A percentile compares a stretch with the other conserved stretches of the same genome.
Evolutionary conservation across 2,329 filamentous ascomycete species (phyloP).

Genomic region (Verticillium albo-atrum): DNA sequence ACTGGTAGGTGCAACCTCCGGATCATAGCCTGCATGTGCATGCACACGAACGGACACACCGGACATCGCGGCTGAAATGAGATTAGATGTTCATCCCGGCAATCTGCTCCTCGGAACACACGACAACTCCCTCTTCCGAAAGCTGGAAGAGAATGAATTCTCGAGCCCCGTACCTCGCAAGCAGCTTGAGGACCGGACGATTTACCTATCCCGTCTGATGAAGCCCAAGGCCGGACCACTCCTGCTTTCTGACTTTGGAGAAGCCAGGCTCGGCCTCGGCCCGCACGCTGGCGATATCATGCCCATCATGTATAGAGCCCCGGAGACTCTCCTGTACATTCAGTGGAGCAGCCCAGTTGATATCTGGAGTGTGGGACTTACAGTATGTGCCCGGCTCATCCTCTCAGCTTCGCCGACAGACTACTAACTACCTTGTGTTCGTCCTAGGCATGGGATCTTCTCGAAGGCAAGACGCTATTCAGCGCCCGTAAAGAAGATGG

Average conservation of each 20-base stretch:
- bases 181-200: constrained; percentile 9
- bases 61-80: constrained; percentile 2
- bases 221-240: constrained; percentile 17
- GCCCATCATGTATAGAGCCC: constrained; percentile 19
- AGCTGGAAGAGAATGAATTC: constrained; percentile 16
- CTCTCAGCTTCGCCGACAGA: not conserved
- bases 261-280: constrained; percentile 17
- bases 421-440: not conserved
- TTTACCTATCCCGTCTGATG: constrained; percentile 21
- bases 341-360: constrained; percentile 20
- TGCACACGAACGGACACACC: not conserved
- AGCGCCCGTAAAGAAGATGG: constrained; percentile 14
- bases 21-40: not conserved
- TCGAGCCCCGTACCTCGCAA: constrained; percentile 18
- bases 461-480: constrained; percentile 14
- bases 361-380: constrained; percentile 23
- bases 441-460: constrained; percentile 20
- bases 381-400: constrained; percentile 6
- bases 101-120: constrained; percentile 22
- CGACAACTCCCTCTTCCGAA: constrained; percentile 10
- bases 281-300: constrained; percentile 21
- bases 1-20: constrained; percentile 20
- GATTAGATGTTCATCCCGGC: constrained; percentile 4
- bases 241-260: constrained; percentile 22
- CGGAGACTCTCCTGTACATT: constrained; percentile 16